Conservation (phyloP, 1,284 basidiomycete species). For the Melampsora larici-populina region DNA sequence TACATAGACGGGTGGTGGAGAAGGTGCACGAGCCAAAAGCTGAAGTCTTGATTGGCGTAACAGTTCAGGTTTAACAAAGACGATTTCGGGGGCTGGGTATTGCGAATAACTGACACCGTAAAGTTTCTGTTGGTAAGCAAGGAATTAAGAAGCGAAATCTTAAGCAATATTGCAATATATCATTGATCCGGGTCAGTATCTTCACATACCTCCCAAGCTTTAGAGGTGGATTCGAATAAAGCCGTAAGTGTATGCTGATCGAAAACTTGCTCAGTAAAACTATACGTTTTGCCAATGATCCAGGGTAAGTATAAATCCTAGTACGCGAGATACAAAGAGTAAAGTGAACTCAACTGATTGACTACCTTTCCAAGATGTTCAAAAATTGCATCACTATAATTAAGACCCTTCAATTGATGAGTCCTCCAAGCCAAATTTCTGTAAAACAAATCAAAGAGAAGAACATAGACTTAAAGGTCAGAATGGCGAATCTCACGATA, state of each 20-base stretch:
- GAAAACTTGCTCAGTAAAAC: not conserved
- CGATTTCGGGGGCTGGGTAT: not conserved
- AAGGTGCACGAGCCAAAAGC: not conserved
- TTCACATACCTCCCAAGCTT: not conserved
- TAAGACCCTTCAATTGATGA: conserved; percentile 51
- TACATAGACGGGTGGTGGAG: not conserved
- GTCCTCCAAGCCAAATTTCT: conserved; percentile 54
- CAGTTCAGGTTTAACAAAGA: not conserved
- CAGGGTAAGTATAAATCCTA: not conserved
- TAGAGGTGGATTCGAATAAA: not conserved
- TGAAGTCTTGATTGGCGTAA: not conserved
- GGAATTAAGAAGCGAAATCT: not conserved
- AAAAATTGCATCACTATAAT: conserved; percentile 49
- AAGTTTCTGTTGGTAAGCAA: not conserved
- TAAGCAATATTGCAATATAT: not conserved
- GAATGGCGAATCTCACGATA: not conserved
- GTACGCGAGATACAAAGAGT: not conserved
- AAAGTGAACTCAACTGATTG: conserved; percentile 45
- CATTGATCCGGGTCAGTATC: not conserved
- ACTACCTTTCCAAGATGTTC: conserved; percentile 46
- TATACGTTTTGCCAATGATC: not conserved
- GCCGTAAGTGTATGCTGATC: not conserved
- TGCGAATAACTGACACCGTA: not conserved
- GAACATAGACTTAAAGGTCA: not conserved
- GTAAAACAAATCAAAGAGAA: not conserved